A percentile compares a stretch with the other conserved stretches of the same genome.
Evolutionary conservation across 2,329 filamentous ascomycete species (phyloP).

Genomic region (Penicillium sp.): DNA sequence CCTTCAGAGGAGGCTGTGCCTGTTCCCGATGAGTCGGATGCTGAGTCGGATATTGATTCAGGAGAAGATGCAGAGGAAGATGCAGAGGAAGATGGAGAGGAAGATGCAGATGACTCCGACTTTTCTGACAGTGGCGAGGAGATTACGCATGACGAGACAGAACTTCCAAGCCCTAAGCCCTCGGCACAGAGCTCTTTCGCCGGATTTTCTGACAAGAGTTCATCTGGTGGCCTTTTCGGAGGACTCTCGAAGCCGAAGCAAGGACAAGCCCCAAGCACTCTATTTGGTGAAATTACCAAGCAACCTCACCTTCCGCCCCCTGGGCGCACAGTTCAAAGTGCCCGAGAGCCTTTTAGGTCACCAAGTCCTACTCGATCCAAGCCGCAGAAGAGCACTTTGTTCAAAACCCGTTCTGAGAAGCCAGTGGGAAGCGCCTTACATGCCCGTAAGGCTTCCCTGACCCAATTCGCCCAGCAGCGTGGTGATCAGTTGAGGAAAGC

Average conservation of each 20-base stretch:
- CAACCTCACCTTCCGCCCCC: constrained; percentile 37
- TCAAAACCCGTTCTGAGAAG: constrained; percentile 29
- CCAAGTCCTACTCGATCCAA: constrained; percentile 47
- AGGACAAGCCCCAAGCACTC: constrained; percentile 26
- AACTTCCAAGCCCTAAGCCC: constrained; percentile 37
- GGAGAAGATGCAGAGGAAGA: constrained; percentile 21
- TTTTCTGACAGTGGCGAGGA: constrained; percentile 50
- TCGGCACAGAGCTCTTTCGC: constrained; percentile 49
- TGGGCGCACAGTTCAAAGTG: constrained; percentile 29
- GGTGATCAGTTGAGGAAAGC: constrained; percentile 24
- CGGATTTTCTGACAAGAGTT: constrained; percentile 34
- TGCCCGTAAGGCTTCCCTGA: constrained; percentile 41
- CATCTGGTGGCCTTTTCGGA: constrained; percentile 42
- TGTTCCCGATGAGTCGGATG: constrained; percentile 38
- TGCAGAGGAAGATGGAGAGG: constrained; percentile 10
- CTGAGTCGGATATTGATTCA: constrained; percentile 21
- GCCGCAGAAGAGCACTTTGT: constrained; percentile 27
- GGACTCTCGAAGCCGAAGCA: constrained; percentile 34
- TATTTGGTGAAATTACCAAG: constrained; percentile 49
- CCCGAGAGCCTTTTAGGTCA: constrained; percentile 42
- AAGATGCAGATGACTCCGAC: constrained; percentile 38
- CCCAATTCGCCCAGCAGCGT: constrained; percentile 33
- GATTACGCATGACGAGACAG: constrained; percentile 41
- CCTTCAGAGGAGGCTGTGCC: constrained; percentile 27
- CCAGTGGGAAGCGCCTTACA: constrained; percentile 41